Percentiles rank a stretch among this genome's conserved stretches.
Evolutionary conservation across 2,329 filamentous ascomycete species (phyloP).

Genomic region (Colletotrichum incanum): DNA sequence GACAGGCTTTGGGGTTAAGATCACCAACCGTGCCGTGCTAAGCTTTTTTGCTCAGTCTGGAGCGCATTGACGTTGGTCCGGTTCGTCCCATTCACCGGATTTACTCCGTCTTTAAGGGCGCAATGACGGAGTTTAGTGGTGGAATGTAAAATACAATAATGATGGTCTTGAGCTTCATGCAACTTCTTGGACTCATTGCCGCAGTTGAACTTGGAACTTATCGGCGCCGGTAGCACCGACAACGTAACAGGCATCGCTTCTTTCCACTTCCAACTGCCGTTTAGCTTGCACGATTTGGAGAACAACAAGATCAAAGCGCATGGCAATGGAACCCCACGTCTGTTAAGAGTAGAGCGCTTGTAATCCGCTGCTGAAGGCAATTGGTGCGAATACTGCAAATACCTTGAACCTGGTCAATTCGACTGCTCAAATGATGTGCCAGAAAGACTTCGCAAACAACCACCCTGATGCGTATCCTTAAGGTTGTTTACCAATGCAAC

Average conservation of each 20-base stretch:
- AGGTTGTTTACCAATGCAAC: neutral
- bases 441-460: neutral
- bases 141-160: too few relatives aligned
- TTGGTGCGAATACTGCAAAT: neutral
- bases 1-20: too few relatives aligned
- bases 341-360: neutral
- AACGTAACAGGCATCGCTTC: too few relatives aligned
- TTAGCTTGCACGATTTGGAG: neutral
- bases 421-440: neutral
- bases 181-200: too few relatives aligned
- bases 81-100: neutral
- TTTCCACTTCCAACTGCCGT: neutral
- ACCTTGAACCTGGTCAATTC: neutral
- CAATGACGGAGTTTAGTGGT: too few relatives aligned
- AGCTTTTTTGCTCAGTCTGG: neutral
- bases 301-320: neutral
- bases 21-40: neutral
- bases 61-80: neutral
- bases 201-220: too few relatives aligned
- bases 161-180: too few relatives aligned
- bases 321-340: neutral
- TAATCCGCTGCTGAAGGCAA: neutral
- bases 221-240: neutral
- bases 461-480: too few relatives aligned
- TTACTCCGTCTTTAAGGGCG: neutral